phyloP scores from a whole-genome alignment of 306 rosid species.

The Rubus idaeus region DNA sequence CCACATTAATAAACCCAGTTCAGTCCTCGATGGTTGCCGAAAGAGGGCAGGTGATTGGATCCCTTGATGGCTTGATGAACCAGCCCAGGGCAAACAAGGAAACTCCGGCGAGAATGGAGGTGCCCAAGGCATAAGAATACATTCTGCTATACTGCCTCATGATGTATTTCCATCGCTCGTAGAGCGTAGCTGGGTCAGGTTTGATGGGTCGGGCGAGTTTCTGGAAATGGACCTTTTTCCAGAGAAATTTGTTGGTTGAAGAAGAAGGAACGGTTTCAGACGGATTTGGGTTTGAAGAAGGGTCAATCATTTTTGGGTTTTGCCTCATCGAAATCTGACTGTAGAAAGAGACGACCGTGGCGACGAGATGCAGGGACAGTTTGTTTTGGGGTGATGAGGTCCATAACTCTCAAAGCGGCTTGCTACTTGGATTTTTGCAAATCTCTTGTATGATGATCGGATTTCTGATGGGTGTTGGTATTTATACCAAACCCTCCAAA shows the following conservation, averaged over 20 bases:
- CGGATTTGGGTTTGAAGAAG: conserved; percentile 27
- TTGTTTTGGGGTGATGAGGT: conserved; percentile 43
- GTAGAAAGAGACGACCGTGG: conserved; percentile 55
- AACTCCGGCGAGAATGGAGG: conserved; percentile 85
- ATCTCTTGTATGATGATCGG: too few species aligned
- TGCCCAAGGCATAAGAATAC: conserved; percentile 97
- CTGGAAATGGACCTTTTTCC: conserved; percentile 34
- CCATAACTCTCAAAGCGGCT: conserved; percentile 48
- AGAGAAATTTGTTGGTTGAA: conserved; percentile 22
- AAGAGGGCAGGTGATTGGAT: conserved; percentile 76
- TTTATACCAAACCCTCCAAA: too few species aligned
- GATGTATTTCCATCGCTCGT: conserved; percentile 85
- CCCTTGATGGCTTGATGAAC: conserved; percentile 94
- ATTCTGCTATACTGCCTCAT: conserved; percentile 68
- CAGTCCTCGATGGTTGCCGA: conserved; percentile 12
- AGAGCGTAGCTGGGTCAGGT: conserved; percentile 80
- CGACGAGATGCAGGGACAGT: conserved; percentile 21
- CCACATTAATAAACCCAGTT: too few species aligned
- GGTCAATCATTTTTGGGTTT: conserved; percentile 19
- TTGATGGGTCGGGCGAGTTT: conserved; percentile 69
- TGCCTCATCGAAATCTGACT: conserved; percentile 13
- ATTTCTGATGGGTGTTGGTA: too few species aligned
- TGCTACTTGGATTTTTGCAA: conserved; percentile 17
- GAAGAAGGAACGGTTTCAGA: conserved; percentile 18
- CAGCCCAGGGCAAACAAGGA: conserved; percentile 95